Conservation (phyloP, 495 filamentous ascomycete genomes). For the Penicillium flavigenum region DNA sequence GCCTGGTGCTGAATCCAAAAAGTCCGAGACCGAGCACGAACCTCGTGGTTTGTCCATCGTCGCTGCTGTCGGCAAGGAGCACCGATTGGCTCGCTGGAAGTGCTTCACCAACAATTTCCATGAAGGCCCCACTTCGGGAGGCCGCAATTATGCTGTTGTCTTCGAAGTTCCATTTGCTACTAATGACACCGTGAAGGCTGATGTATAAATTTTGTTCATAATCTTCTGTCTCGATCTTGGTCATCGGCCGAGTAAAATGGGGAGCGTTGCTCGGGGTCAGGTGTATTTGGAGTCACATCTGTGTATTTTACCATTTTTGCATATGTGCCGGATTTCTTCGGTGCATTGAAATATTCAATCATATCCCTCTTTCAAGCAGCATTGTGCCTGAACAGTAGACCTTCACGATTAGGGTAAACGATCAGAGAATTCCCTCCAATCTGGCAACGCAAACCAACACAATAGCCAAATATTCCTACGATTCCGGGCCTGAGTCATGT, state of each 20-base stretch:
- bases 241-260: constrained; percentile 12
- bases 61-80: constrained; percentile 81
- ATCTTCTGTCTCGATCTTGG: constrained; percentile 12
- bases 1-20: constrained; percentile 35
- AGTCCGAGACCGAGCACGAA: constrained; percentile 50
- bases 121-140: constrained; percentile 51
- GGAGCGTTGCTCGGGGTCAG: constrained; percentile 16
- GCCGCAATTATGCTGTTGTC: constrained; percentile 73
- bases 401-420: not conserved
- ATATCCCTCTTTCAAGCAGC: constrained; percentile 8
- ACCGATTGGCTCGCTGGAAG: constrained; percentile 76
- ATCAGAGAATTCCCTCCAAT: not conserved
- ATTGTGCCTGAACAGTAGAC: not conserved
- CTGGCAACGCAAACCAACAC: not conserved
- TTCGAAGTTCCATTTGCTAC: constrained; percentile 68
- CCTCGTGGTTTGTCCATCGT: constrained; percentile 74
- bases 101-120: constrained; percentile 43
- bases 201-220: constrained; percentile 28
- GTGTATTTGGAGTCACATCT: constrained; percentile 16
- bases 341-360: constrained; percentile 9
- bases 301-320: constrained; percentile 19
- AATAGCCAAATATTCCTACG: not conserved
- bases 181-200: constrained; percentile 22
- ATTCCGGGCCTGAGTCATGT: not conserved
- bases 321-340: constrained; percentile 11